A percentile compares a stretch with the other conserved stretches of the same genome.
Conservation (phyloP, 2,329 filamentous ascomycete species). For the Alternaria rosae region DNA sequence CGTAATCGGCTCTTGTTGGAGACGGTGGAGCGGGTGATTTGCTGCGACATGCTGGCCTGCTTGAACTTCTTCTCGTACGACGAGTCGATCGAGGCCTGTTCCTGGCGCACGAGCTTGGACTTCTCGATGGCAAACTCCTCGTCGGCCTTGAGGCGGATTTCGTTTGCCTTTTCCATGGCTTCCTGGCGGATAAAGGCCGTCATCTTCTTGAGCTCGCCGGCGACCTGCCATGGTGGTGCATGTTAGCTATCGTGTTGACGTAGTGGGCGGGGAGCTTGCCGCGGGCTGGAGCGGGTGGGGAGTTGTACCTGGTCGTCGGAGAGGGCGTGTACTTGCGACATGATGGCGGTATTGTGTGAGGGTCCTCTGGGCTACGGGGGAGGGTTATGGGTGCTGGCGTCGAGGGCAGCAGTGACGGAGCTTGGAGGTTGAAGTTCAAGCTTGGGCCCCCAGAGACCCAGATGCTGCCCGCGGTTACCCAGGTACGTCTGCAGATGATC, state of each 20-base stretch:
- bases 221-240: slow-evolving; percentile 69
- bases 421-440: slow-evolving; percentile 37
- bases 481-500: background rate
- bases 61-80: slow-evolving; percentile 99
- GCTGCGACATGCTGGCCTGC: slow-evolving; percentile 96
- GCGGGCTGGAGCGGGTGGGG: slow-evolving; percentile 21
- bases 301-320: slow-evolving; percentile 89
- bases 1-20: slow-evolving; percentile 95
- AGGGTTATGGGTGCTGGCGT: slow-evolving; percentile 4
- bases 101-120: slow-evolving; percentile 95
- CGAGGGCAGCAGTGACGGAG: slow-evolving; percentile 23
- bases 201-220: slow-evolving; percentile 99
- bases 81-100: slow-evolving; percentile 89
- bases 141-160: slow-evolving; percentile 98
- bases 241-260: slow-evolving; percentile 42
- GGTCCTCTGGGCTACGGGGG: background rate
- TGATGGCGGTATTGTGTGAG: slow-evolving; percentile 59
- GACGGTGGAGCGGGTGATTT: slow-evolving; percentile 95
- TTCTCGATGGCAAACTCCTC: slow-evolving; percentile 99
- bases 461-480: slow-evolving; percentile 13
- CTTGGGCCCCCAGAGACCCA: slow-evolving; percentile 20
- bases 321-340: slow-evolving; percentile 93
- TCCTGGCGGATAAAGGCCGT: slow-evolving; percentile 99
- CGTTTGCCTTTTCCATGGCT: slow-evolving; percentile 93
- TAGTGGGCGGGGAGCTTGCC: slow-evolving; percentile 30